Evolutionary conservation across 1,284 basidiomycete genomes (phyloP), one percentile per base, ranked within the genome.

Genomic region (Trametes versicolor): DNA sequence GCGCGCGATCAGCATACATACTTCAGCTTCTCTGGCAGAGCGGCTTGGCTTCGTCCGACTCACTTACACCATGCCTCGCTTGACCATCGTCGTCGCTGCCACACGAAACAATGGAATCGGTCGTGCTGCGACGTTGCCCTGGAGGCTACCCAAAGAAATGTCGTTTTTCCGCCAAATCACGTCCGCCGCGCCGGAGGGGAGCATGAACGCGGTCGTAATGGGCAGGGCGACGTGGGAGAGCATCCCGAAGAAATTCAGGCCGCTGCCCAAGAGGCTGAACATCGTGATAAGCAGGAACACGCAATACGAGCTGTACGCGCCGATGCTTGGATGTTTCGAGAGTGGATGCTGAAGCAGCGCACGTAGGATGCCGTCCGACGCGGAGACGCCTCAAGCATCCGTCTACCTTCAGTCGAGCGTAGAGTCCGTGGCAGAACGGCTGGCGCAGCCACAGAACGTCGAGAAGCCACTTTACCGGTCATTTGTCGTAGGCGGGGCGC

Each of bases 141-240:
- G 98, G 98, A 85, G 88, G 27, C 85, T 99, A 4, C 85, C 94
- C 1, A 88, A 87, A 62, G 98, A 99, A 76, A 93, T 99, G 89
- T 89, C 92, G 51, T 99, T 98, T 79, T 99, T 99, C 77, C 91
- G 93, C 21, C 85, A 86, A 52, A 90, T 89, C 63, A 97, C 95
- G 5, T 86, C 86, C 2, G 79, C 76, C 52, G 87, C 91, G 48
- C 86, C 87, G 25, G 79, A 84, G 64, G 83, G 81, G 15, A 76
- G 73, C 49, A 79, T 78, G 63, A 99, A 99, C 77, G 90, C 88
- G 1, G 91, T 99, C 41, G 82, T 99, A 64, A 99, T 99, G 98
- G 98, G 98, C 7, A 85, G 97, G 54, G 97, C 95, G 74, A 98
- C 96, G 21, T 99, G 98, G 98, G 95, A 98, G 77, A 95, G 94